Conservation (phyloP, 1,139 yeast genomes). For the Blastobotrys capitulatus region DNA sequence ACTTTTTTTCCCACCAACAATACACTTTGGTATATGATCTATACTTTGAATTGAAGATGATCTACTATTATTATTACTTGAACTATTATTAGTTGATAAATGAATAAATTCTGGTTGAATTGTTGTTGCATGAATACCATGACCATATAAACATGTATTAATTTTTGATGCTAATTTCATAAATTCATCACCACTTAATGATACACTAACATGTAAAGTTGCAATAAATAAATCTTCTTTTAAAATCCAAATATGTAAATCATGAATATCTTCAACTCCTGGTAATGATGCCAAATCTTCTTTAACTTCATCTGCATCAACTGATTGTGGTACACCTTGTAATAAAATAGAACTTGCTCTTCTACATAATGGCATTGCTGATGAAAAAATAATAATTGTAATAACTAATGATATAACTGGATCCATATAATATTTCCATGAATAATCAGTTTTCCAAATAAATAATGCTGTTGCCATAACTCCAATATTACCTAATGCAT, state of each 20-base stretch:
- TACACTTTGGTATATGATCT: not conserved
- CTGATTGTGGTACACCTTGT: slow-evolving; percentile 85
- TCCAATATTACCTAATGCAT: slow-evolving; percentile 92
- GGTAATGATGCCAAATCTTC: slow-evolving; percentile 58
- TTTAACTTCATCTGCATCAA: slow-evolving; percentile 71
- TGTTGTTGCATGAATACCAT: slow-evolving; percentile 89
- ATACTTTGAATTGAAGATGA: slow-evolving; percentile 1
- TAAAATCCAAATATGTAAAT: slow-evolving; percentile 94
- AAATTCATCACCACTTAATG: slow-evolving; percentile 59
- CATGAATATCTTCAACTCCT: slow-evolving; percentile 83
- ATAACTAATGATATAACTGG: slow-evolving; percentile 82
- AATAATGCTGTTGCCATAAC: slow-evolving; percentile 85
- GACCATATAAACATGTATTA: slow-evolving; percentile 70
- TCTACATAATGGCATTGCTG: slow-evolving; percentile 86
- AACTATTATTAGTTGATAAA: not conserved
- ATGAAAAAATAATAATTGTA: slow-evolving; percentile 80
- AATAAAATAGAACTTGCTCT: slow-evolving; percentile 81
- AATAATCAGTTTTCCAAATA: slow-evolving; percentile 87
- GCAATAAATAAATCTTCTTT: slow-evolving; percentile 87
- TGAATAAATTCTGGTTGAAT: slow-evolving; percentile 78
- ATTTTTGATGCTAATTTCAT: slow-evolving; percentile 69
- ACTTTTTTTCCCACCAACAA: slow-evolving; percentile 9
- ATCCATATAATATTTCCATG: slow-evolving; percentile 84
- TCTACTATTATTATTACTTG: not conserved
- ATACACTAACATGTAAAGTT: slow-evolving; percentile 77